Evolutionary conservation across 257 asterid genomes (phyloP), one percentile per base, ranked within the genome.

Genomic region (Solanum rostratum): DNA sequence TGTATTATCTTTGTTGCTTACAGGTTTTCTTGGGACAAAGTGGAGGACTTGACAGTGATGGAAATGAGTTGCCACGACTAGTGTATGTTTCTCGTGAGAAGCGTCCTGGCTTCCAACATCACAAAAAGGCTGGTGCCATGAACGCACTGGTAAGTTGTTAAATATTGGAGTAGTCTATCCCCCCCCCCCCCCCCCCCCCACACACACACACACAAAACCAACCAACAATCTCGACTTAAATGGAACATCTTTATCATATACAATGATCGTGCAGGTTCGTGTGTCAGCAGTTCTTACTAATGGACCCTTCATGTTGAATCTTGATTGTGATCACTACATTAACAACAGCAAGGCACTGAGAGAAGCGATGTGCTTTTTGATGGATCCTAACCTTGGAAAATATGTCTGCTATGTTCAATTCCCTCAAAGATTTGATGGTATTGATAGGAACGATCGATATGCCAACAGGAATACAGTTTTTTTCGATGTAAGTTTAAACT

Each of bases 21-120:
- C 92, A 96, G 99, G 99, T 96, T 86, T 96, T 96, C 93, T 89
- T 96, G 88, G 98, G 99, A 82, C 97, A 96, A 90, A 94, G 97
- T 91, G 98, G 99, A 86, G 98, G 98, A 70, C 97, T 94, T 86
- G 99, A 96, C 86, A 93, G 93, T 74, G 99, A 96, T 20, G 99
- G 99, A 83, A 93, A 96, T 90, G 98, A 94, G 92, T 89, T 96
- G 85, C 99, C 98, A 18, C 90, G 99, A 53, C 87, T 94, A 81
- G 99, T 96, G 79, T 95, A 94, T 90, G 99, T 95, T 87, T 95
- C 99, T 90, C 99, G 99, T 95, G 99, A 95, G 91, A 95, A 95
- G 91, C 97, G 99, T 55, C 98, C 98, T 45, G 99, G 99, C 22
- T 95, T 94, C 90, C 97, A 94, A 89, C 98, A 94, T 92, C 99